Conservation (phyloP, 768 basidiomycete species). For the Boletus rex-veris region DNA sequence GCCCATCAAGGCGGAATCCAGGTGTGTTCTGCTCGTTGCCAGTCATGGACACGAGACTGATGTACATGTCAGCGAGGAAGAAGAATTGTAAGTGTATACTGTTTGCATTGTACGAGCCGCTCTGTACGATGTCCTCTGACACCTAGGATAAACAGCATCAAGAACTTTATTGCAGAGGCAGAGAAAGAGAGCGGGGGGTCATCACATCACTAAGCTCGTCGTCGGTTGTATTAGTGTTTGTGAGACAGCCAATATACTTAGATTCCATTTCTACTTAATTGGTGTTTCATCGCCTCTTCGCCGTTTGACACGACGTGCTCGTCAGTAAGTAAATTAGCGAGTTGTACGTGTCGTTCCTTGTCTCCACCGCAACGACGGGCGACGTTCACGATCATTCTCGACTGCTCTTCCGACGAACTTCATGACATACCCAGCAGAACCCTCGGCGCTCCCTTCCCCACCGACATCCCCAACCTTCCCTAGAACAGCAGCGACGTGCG, state of each 20-base stretch:
- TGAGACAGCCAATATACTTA: conserved; percentile 5
- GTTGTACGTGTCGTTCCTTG: neutral
- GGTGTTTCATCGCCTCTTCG: neutral
- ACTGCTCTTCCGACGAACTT: neutral
- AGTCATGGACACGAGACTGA: conserved; percentile 4
- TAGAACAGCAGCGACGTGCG: conserved; percentile 5
- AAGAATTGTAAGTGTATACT: conserved; percentile 64
- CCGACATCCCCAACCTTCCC: conserved; percentile 19
- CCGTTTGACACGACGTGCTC: conserved; percentile 1
- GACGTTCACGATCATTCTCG: no score
- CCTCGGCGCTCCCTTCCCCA: conserved; percentile 12
- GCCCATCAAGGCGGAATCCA: conserved; percentile 62
- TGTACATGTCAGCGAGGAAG: conserved; percentile 60
- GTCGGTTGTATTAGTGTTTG: conserved; percentile 3
- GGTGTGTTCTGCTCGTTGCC: conserved; percentile 43
- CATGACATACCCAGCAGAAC: neutral
- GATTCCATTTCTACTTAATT: neutral
- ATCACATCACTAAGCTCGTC: conserved; percentile 27
- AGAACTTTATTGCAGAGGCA: conserved; percentile 76
- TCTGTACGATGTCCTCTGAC: conserved; percentile 36
- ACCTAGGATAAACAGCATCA: conserved; percentile 64
- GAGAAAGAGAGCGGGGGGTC: conserved; percentile 65
- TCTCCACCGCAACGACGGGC: conserved; percentile 2
- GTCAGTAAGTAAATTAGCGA: neutral
- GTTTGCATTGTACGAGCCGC: conserved; percentile 7